Conservation (phyloP, 495 filamentous ascomycete species). For the Parachaetomium inaequale region DNA sequence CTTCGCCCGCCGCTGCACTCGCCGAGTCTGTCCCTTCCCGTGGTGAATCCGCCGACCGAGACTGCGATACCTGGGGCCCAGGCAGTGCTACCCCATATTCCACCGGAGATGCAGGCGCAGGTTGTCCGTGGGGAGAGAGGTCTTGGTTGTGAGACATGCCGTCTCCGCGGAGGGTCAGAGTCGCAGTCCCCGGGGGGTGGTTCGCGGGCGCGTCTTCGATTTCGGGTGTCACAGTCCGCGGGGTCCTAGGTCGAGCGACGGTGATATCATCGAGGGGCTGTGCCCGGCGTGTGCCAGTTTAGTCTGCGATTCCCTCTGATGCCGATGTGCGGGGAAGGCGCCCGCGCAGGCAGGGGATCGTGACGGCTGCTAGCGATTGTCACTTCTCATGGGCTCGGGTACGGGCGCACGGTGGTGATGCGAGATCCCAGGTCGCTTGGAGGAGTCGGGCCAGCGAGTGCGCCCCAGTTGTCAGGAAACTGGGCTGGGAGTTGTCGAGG, state of each 20-base stretch:
- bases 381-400: slow-evolving; percentile 44
- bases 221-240: slow-evolving; percentile 14
- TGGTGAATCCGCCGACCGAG: slow-evolving; percentile 14
- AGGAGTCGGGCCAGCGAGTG: neutral
- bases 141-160: slow-evolving; percentile 49
- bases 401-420: neutral
- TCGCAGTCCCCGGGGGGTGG: neutral
- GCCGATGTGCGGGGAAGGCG: slow-evolving; percentile 53
- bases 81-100: slow-evolving; percentile 43
- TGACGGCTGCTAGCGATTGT: slow-evolving; percentile 45
- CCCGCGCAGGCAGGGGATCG: slow-evolving; percentile 49
- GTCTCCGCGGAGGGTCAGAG: slow-evolving; percentile 17
- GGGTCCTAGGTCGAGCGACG: neutral
- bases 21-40: slow-evolving; percentile 6
- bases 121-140: slow-evolving; percentile 34
- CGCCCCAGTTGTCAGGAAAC: neutral
- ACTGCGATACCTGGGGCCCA: slow-evolving; percentile 12
- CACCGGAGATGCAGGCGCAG: slow-evolving; percentile 29
- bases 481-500: slow-evolving; percentile 8
- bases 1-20: slow-evolving; percentile 8
- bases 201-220: neutral
- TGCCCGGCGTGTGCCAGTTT: neutral
- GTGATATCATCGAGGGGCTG: slow-evolving; percentile 8
- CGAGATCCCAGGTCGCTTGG: neutral
- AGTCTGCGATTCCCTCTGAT: slow-evolving; percentile 25